Percentiles rank a stretch among this genome's conserved stretches.
Evolutionary conservation across 768 basidiomycete genomes (phyloP).

Genomic region (Phlegmacium glaucopus): DNA sequence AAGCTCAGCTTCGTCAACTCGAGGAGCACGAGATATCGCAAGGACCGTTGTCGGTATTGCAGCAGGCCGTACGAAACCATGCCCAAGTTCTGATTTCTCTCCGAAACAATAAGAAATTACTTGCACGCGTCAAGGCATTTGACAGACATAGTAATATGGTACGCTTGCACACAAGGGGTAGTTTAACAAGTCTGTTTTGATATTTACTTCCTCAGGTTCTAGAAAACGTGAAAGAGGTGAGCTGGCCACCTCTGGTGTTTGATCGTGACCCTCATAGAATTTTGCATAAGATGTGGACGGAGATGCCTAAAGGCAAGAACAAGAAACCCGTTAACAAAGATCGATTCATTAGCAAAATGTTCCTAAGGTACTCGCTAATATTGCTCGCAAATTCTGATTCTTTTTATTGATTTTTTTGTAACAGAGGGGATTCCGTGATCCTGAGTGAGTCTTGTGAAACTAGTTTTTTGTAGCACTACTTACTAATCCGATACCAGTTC

Average conservation of each 20-base stretch:
- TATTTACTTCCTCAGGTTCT: slow-evolving; percentile 56
- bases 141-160: slow-evolving; percentile 99
- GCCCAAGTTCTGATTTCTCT: slow-evolving; percentile 96
- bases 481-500: slow-evolving; percentile 47
- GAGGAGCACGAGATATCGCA: slow-evolving; percentile 99
- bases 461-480: slow-evolving; percentile 12
- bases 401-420: slow-evolving; percentile 9
- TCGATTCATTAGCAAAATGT: slow-evolving; percentile 99
- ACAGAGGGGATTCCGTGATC: slow-evolving; percentile 95
- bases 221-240: slow-evolving; percentile 96
- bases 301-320: slow-evolving; percentile 95
- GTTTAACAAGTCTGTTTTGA: slow-evolving; percentile 10
- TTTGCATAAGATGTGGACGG: slow-evolving; percentile 93
- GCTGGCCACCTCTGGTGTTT: slow-evolving; percentile 13
- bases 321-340: slow-evolving; percentile 99
- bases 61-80: slow-evolving; percentile 97
- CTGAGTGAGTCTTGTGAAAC: slow-evolving; percentile 62
- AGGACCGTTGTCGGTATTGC: slow-evolving; percentile 93
- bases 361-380: slow-evolving; percentile 58
- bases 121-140: slow-evolving; percentile 96
- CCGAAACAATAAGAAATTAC: slow-evolving; percentile 96
- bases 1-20: slow-evolving; percentile 91
- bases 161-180: slow-evolving; percentile 20
- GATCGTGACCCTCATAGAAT: neutral
- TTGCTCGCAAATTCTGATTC: neutral